These are phyloP conservation scores for Tylopilus sp. DNA, from an alignment of 768 basidiomycete species.

Conservation along the genomic window DNA sequence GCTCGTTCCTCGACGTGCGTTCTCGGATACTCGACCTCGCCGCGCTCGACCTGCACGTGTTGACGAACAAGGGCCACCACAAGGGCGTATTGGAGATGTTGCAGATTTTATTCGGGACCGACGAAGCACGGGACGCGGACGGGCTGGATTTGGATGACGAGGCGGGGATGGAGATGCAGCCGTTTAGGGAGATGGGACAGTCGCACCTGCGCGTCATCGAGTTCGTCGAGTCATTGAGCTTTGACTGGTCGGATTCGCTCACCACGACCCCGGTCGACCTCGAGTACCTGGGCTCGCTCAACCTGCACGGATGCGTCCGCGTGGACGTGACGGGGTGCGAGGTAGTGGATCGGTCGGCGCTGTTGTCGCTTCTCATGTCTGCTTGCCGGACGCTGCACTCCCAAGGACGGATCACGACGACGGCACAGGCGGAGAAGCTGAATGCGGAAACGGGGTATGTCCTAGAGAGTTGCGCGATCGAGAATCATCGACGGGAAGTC, in stretches of 20 bases:
- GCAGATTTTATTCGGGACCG: conserved; percentile 76
- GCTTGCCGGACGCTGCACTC: conserved; percentile 60
- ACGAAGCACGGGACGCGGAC: conserved; percentile 43
- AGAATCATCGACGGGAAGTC: conserved; percentile 86
- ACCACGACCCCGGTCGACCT: conserved; percentile 54
- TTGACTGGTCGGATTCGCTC: conserved; percentile 84
- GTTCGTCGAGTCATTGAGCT: conserved; percentile 79
- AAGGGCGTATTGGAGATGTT: conserved; percentile 74
- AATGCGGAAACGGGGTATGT: conserved; percentile 70
- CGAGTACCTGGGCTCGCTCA: conserved; percentile 61
- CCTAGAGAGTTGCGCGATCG: conserved; percentile 77
- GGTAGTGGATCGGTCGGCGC: conserved; percentile 69
- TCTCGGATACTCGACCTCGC: conserved; percentile 83
- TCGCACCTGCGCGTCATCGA: conserved; percentile 85
- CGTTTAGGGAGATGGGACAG: conserved; percentile 74
- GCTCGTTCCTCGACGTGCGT: conserved; percentile 76
- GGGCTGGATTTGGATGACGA: conserved; percentile 39
- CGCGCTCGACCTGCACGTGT: conserved; percentile 84
- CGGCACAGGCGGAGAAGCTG: conserved; percentile 63
- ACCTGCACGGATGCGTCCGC: conserved; percentile 68
- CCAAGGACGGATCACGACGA: conserved; percentile 63
- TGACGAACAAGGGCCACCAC: conserved; percentile 73
- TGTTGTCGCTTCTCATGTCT: conserved; percentile 64
- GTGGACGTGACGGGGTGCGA: conserved; percentile 73
- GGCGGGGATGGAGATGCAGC: conserved; percentile 38